Percentiles rank a stretch among this genome's conserved stretches.
Evolutionary conservation across 1,139 yeast genomes (phyloP).

Genomic region (Candida tropicalis): DNA sequence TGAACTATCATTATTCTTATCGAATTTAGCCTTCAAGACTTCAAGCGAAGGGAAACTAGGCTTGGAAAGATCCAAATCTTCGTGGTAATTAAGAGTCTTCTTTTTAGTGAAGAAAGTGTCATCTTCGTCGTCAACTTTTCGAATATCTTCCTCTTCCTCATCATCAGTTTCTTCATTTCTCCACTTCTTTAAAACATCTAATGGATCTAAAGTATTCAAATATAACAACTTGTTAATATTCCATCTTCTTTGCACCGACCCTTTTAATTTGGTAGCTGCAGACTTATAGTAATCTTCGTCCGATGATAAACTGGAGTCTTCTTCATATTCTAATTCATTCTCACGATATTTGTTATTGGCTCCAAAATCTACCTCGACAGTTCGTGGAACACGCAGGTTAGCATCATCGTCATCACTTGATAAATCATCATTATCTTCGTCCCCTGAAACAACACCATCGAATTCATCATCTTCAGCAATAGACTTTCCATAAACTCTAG

Average conservation of each 20-base stretch:
- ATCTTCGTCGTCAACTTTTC: slow-evolving; percentile 52
- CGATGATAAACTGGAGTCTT: slow-evolving; percentile 46
- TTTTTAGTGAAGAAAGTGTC: slow-evolving; percentile 59
- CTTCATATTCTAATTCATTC: slow-evolving; percentile 53
- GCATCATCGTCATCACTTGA: slow-evolving; percentile 36
- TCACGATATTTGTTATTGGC: slow-evolving; percentile 38
- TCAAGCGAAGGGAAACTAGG: slow-evolving; percentile 52
- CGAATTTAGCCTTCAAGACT: slow-evolving; percentile 57
- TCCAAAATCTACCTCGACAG: slow-evolving; percentile 55
- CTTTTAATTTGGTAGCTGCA: slow-evolving; percentile 51
- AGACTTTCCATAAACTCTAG: slow-evolving; percentile 60
- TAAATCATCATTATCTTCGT: slow-evolving; percentile 35
- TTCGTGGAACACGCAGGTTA: slow-evolving; percentile 25
- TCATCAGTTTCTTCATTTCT: slow-evolving; percentile 48
- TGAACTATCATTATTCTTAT: slow-evolving; percentile 29
- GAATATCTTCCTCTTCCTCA: slow-evolving; percentile 51
- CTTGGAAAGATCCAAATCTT: slow-evolving; percentile 34
- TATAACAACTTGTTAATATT: slow-evolving; percentile 81
- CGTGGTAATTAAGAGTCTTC: slow-evolving; percentile 26
- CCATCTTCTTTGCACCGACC: slow-evolving; percentile 55
- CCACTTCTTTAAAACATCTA: slow-evolving; percentile 80
- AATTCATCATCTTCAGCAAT: slow-evolving; percentile 53
- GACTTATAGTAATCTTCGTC: slow-evolving; percentile 42
- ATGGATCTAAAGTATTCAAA: slow-evolving; percentile 73
- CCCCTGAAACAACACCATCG: slow-evolving; percentile 35